Conservation (phyloP, 805 yeast species). For the Schwanniomyces yamadae region DNA sequence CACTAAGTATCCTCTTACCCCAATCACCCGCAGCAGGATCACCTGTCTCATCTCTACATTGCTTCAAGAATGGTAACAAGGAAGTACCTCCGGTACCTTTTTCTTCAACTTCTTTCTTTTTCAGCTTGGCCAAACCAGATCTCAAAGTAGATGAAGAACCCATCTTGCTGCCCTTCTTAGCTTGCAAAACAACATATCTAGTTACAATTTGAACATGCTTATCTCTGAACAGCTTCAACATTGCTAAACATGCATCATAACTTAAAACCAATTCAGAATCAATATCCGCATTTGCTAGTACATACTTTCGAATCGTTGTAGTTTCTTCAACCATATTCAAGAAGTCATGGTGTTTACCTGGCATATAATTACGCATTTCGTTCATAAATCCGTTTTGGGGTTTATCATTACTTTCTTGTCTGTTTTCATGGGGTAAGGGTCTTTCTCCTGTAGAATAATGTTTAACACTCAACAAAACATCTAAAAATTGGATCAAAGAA, state of each 20-base stretch:
- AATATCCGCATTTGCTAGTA: conserved; percentile 35
- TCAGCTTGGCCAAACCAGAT: conserved; percentile 61
- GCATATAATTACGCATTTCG: conserved; percentile 91
- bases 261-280: conserved; percentile 62
- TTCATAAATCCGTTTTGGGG: conserved; percentile 55
- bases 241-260: conserved; percentile 86
- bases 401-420: conserved; percentile 3
- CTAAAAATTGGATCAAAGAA: conserved; percentile 84
- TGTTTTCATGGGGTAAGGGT: conserved; percentile 16
- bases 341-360: conserved; percentile 78
- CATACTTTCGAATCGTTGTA: conserved; percentile 65
- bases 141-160: conserved; percentile 62
- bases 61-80: conserved; percentile 85
- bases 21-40: conserved; percentile 90
- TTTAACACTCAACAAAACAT: conserved; percentile 68
- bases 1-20: conserved; percentile 74
- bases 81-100: conserved; percentile 96
- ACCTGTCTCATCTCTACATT: conserved; percentile 94
- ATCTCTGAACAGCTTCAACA: conserved; percentile 85
- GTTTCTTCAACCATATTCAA: conserved; percentile 56
- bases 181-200: conserved; percentile 79
- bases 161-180: conserved; percentile 51
- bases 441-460: conserved; percentile 77
- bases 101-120: conserved; percentile 48
- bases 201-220: conserved; percentile 93